Conservation (phyloP, 78 protist species). For the Planoprotostelium fungivorum region DNA sequence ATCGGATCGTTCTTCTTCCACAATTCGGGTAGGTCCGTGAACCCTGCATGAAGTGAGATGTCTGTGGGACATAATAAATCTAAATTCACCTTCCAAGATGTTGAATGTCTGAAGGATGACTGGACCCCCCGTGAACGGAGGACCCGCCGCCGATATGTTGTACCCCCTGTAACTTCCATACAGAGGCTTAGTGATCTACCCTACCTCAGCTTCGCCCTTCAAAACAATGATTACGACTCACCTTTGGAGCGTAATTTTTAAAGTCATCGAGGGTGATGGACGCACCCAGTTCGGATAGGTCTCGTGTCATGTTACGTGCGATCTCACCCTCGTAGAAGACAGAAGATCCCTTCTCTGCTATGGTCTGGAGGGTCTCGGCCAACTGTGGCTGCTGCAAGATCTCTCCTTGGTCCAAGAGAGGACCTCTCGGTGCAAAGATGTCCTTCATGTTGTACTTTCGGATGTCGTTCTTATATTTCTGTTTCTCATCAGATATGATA, state of each 20-base stretch:
- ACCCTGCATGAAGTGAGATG: neutral
- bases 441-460: neutral
- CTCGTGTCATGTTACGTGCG: neutral
- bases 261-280: slow-evolving; percentile 2
- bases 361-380: slow-evolving; percentile 9
- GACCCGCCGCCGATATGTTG: neutral
- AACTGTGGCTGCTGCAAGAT: neutral
- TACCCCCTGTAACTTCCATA: neutral
- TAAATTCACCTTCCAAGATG: slow-evolving; percentile 1
- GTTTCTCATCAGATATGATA: too few relatives aligned
- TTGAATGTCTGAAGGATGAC: neutral
- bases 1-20: neutral
- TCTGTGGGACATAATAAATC: neutral
- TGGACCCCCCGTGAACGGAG: slow-evolving; percentile 5
- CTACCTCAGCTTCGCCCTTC: too few relatives aligned
- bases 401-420: slow-evolving; percentile 11
- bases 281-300: slow-evolving; percentile 11
- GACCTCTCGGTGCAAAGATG: slow-evolving; percentile 10
- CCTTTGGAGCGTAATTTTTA: neutral
- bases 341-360: neutral
- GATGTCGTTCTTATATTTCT: too few relatives aligned
- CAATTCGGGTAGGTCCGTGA: neutral
- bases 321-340: slow-evolving; percentile 4
- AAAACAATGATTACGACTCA: too few relatives aligned
- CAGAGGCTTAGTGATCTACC: neutral